Evolutionary conservation across 176 grass and related monocot species (phyloP).

Genomic region (Echinochloa phyllopogon): DNA sequence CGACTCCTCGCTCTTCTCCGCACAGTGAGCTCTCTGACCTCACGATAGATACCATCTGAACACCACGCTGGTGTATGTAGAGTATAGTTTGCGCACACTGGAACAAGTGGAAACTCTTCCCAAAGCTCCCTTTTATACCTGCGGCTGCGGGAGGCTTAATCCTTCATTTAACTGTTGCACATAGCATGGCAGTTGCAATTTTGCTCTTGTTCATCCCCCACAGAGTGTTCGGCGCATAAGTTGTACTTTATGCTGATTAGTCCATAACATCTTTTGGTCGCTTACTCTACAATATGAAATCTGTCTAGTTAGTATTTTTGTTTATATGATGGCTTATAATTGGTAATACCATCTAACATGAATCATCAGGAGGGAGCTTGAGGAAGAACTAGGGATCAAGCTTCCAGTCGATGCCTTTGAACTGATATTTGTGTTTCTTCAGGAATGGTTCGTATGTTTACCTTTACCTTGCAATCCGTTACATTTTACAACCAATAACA

Average conservation of each 20-base stretch:
- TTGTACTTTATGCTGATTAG: background rate
- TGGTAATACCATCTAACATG: slow-evolving; percentile 19
- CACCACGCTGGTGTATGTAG: background rate
- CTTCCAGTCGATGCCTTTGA: slow-evolving; percentile 94
- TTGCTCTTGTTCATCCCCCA: background rate
- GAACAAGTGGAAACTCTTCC: background rate
- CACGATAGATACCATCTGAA: background rate
- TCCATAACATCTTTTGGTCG: background rate
- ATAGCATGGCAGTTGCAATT: background rate
- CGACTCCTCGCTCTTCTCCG: slow-evolving; percentile 84
- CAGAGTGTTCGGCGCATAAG: background rate
- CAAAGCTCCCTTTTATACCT: background rate
- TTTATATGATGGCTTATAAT: slow-evolving; percentile 27
- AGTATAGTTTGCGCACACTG: background rate
- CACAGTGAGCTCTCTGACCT: slow-evolving; percentile 53
- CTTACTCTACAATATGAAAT: background rate
- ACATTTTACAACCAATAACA: slow-evolving; percentile 20
- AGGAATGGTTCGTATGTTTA: slow-evolving; percentile 70
- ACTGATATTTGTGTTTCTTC: slow-evolving; percentile 75
- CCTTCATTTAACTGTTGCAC: background rate
- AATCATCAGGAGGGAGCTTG: slow-evolving; percentile 80
- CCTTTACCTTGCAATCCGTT: background rate
- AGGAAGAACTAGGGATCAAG: slow-evolving; percentile 90
- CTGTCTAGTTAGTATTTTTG: background rate
- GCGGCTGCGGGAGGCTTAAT: background rate